These are phyloP conservation scores for Acrocalymma vagum DNA, from an alignment of 2,329 filamentous ascomycete genomes.

Conservation along the genomic window DNA sequence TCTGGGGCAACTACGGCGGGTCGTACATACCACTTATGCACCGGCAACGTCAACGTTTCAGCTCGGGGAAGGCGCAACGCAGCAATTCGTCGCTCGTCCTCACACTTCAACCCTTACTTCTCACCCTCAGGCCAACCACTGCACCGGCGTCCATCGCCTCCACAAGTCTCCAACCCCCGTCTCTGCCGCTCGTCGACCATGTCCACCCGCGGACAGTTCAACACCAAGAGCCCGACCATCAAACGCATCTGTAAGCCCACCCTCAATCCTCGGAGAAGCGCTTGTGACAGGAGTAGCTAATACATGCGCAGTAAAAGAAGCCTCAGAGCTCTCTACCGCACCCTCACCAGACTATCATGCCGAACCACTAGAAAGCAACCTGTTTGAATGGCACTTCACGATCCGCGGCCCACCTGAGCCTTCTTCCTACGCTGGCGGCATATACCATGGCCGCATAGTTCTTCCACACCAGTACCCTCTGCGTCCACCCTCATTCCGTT, in stretches of 20 bases:
- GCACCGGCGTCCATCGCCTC: neutral
- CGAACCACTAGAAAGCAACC: constrained; percentile 83
- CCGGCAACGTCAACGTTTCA: constrained; percentile 27
- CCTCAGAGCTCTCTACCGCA: constrained; percentile 79
- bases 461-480: constrained; percentile 90
- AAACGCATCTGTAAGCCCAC: constrained; percentile 75
- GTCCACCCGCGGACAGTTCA: constrained; percentile 60
- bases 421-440: constrained; percentile 79
- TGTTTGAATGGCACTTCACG: constrained; percentile 99
- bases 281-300: too few species aligned
- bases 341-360: constrained; percentile 89
- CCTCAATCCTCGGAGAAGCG: constrained; percentile 10
- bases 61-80: neutral
- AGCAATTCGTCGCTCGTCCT: neutral
- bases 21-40: constrained; percentile 6
- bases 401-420: constrained; percentile 83
- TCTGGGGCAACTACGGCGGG: constrained; percentile 2
- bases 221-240: constrained; percentile 83
- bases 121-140: neutral
- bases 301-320: constrained; percentile 77
- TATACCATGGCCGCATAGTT: constrained; percentile 96
- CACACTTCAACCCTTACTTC: neutral
- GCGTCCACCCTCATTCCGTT: constrained; percentile 93
- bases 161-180: neutral
- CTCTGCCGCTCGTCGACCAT: constrained; percentile 28